Conservation (phyloP, 2,329 filamentous ascomycete species). For the Botrytis porri region DNA sequence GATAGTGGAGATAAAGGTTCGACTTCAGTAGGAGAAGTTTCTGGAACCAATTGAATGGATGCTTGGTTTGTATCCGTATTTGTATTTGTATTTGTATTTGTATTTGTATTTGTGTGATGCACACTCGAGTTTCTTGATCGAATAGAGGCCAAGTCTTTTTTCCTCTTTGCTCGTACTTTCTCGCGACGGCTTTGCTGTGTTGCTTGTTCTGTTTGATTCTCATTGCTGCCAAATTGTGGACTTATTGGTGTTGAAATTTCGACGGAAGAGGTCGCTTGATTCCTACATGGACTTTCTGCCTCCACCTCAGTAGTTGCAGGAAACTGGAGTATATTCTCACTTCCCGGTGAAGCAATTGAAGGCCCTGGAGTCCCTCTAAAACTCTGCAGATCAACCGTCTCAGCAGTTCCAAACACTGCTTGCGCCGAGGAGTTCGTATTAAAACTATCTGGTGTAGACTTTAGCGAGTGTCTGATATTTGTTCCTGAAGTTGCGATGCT, state of each 20-base stretch:
- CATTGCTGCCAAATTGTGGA: not conserved
- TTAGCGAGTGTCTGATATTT: constrained; percentile 6
- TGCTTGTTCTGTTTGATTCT: not conserved
- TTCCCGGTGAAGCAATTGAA: not conserved
- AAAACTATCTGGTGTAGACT: constrained; percentile 14
- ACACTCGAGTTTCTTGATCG: not conserved
- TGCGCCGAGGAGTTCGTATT: not conserved
- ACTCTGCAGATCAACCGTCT: constrained; percentile 9
- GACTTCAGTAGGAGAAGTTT: not conserved
- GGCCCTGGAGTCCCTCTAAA: not conserved
- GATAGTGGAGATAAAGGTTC: not conserved
- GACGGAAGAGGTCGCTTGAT: not conserved
- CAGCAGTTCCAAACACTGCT: constrained; percentile 11
- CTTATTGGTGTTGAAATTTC: not conserved
- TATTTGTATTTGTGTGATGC: not conserved
- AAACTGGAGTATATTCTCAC: not conserved
- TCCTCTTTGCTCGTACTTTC: constrained; percentile 29
- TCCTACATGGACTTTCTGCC: not conserved
- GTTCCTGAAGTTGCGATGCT: constrained; percentile 7
- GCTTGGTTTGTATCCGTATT: not conserved
- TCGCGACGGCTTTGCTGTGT: constrained; percentile 26
- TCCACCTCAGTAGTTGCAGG: not conserved
- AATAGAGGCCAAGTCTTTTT: constrained; percentile 30
- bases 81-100: not conserved
- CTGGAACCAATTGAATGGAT: not conserved